A percentile compares a stretch with the other conserved stretches of the same genome.
Evolutionary conservation across 1,284 basidiomycete species (phyloP).

Genomic region (Fomitopsis schrenkii): DNA sequence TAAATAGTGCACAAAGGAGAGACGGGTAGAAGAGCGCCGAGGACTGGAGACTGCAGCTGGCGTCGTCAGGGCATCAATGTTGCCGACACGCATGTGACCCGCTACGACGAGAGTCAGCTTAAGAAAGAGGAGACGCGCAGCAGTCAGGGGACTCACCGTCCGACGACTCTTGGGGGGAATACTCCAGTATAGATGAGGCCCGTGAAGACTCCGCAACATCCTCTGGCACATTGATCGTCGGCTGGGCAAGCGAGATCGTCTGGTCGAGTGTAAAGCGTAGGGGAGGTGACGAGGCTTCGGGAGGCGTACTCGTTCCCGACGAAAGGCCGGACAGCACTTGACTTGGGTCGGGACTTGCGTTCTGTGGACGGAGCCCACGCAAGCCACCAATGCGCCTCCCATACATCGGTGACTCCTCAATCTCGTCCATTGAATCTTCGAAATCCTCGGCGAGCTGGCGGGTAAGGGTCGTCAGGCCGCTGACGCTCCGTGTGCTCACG

Average conservation of each 20-base stretch:
- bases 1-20: slow-evolving; percentile 23
- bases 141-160: slow-evolving; percentile 35
- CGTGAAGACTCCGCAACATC: slow-evolving; percentile 55
- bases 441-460: slow-evolving; percentile 61
- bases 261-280: slow-evolving; percentile 30
- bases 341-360: slow-evolving; percentile 19
- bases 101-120: slow-evolving; percentile 2
- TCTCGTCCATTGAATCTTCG: slow-evolving; percentile 26
- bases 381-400: slow-evolving; percentile 25
- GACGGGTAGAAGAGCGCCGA: slow-evolving; percentile 38
- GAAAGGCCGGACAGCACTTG: slow-evolving; percentile 22
- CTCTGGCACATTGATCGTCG: slow-evolving; percentile 48
- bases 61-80: slow-evolving; percentile 48
- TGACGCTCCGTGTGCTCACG: slow-evolving; percentile 31
- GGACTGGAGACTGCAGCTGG: slow-evolving; percentile 39
- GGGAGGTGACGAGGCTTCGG: slow-evolving; percentile 21
- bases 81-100: slow-evolving; percentile 49
- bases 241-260: slow-evolving; percentile 21
- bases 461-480: slow-evolving; percentile 58
- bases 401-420: slow-evolving; percentile 26
- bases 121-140: neutral
- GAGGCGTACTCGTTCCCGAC: slow-evolving; percentile 15
- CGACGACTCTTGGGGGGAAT: slow-evolving; percentile 32
- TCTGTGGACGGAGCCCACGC: slow-evolving; percentile 21
- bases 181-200: slow-evolving; percentile 45